Percentiles rank a stretch among this genome's conserved stretches.
These are phyloP conservation scores for Durio zibethinus DNA, from an alignment of 345 rosid genomes.

Conservation along the genomic window DNA sequence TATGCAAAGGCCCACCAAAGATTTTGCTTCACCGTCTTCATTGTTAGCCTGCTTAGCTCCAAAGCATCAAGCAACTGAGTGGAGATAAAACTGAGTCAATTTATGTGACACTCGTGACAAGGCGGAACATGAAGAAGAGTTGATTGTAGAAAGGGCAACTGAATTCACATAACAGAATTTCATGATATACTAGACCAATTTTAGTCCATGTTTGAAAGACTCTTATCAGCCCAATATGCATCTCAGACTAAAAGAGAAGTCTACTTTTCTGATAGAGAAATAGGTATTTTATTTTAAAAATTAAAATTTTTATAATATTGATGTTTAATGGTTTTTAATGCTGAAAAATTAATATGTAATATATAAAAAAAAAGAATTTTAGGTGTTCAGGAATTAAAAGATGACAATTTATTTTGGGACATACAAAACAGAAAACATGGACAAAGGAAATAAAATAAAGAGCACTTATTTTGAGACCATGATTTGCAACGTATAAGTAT, in stretches of 20 bases:
- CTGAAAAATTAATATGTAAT: not conserved
- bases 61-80: conserved; percentile 86
- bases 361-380: not conserved
- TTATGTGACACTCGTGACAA: not conserved
- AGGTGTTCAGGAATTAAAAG: not conserved
- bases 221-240: too few species aligned
- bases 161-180: not conserved
- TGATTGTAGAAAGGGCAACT: not conserved
- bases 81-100: conserved; percentile 17
- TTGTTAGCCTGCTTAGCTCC: conserved; percentile 89
- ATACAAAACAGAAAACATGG: not conserved
- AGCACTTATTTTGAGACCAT: not conserved
- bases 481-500: not conserved
- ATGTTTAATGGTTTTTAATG: not conserved
- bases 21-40: conserved; percentile 96
- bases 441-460: not conserved
- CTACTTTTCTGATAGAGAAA: too few species aligned
- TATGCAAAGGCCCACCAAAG: conserved; percentile 99
- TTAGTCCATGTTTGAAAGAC: not conserved
- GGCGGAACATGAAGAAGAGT: not conserved
- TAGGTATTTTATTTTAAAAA: too few species aligned
- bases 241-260: too few species aligned
- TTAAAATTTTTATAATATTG: not conserved
- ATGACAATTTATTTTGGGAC: not conserved
- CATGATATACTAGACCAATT: not conserved